Percentiles rank a stretch among this genome's conserved stretches.
Evolutionary conservation across 108 stramenopile species (phyloP).

Genomic region (Skeletonema potamos): DNA sequence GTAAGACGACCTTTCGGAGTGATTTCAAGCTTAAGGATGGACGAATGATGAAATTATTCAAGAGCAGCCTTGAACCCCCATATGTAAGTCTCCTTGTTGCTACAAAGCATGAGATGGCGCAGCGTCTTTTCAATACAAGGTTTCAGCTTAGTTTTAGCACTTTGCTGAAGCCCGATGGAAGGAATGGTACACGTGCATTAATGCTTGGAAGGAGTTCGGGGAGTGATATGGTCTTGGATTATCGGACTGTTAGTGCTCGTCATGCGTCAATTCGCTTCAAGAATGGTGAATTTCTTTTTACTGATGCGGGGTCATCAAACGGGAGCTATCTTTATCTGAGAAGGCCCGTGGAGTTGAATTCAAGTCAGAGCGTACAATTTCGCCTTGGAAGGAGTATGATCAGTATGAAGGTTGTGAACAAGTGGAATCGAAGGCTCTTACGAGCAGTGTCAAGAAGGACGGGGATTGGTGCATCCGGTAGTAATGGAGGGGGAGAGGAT

Average conservation of each 20-base stretch:
- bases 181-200: constrained; percentile 84
- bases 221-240: constrained; percentile 96
- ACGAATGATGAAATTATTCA: constrained; percentile 87
- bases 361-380: constrained; percentile 81
- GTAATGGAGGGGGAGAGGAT: constrained; percentile 16
- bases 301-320: constrained; percentile 88
- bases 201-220: constrained; percentile 93
- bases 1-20: constrained; percentile 95
- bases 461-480: constrained; percentile 5
- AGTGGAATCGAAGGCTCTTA: constrained; percentile 81
- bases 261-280: constrained; percentile 89
- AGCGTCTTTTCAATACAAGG: constrained; percentile 94
- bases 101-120: constrained; percentile 95
- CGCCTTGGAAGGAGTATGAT: constrained; percentile 86
- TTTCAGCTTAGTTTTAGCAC: constrained; percentile 96
- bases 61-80: constrained; percentile 91
- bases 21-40: constrained; percentile 93
- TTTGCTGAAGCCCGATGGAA: constrained; percentile 87
- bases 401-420: constrained; percentile 89
- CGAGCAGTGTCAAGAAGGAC: constrained; percentile 75
- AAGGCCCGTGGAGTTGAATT: constrained; percentile 80
- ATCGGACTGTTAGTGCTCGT: constrained; percentile 89
- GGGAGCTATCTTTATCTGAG: constrained; percentile 88
- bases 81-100: constrained; percentile 95
- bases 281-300: constrained; percentile 91